Base-by-base conservation (phyloP, 768 basidiomycete genomes). In the Hericium rajendrae region DNA sequence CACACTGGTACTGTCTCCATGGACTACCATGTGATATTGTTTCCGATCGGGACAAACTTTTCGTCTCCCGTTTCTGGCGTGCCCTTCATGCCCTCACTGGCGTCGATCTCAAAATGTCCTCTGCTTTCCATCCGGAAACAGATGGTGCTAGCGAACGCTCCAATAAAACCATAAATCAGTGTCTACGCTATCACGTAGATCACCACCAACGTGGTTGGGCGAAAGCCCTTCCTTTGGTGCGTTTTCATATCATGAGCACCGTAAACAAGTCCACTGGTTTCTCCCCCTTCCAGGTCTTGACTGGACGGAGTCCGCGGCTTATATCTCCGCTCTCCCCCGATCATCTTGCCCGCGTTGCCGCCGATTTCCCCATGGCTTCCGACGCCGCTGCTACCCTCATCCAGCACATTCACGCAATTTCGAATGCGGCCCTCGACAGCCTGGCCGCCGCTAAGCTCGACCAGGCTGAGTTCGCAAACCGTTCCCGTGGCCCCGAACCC, bases 91-190 rank as follows among this genome's bases (percentile, higher is more conserved):
- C 38, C 6, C 57, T 67, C 4, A 60, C 69, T 1, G 69, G 70
- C 8, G 63, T 66, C 15, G 63, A 70, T 20, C 60, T 71, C 0
- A 62, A 62, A 12, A 60, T 75, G 63, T 72, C 70, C 62, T 38
- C 72, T 0, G 53, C 71, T 2, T 74, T 62, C 53, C 73, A 75
- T 53, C 74, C 71, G 1, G 62, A 75, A 56, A 74, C 73, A 0
- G 69, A 74, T 58, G 72, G 73, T 2, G 58, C 65, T 0, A 68
- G 61, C 12, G 70, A 75, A 59, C 59, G 67, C 3, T 53, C 63
- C 0, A 70, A 70, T 57, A 57, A 61, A 18, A 70, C 69, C 1
- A 57, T 70, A 13, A 63, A 54, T 8, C 66, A 69, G 43, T 49
- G 55, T 15, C 39, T 70, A 1, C 49, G 68, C 11, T 63, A 53